Percentiles rank a stretch among this genome's conserved stretches.
Conservation (phyloP, 306 rosid species). For the Lathyrus sativus region DNA sequence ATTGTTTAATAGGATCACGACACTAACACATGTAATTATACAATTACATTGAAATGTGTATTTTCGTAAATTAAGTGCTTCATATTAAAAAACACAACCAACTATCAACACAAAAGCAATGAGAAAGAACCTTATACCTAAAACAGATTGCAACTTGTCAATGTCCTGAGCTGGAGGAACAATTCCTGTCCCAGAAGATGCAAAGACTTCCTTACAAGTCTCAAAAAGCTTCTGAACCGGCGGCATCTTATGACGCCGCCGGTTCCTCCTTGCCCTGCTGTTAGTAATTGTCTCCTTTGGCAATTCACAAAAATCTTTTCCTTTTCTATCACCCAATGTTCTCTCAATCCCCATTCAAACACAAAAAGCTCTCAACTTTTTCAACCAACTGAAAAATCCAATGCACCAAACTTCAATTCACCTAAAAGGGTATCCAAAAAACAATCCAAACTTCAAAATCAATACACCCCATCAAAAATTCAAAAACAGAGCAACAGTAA, state of each 20-base stretch:
- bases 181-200: conserved; percentile 49
- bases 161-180: conserved; percentile 68
- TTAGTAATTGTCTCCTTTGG: conserved; percentile 61
- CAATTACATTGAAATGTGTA: too few species aligned
- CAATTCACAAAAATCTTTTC: conserved; percentile 56
- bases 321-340: conserved; percentile 60
- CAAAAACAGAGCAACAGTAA: neutral
- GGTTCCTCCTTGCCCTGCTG: conserved; percentile 59
- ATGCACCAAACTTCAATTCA: neutral
- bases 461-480: neutral
- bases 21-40: too few species aligned
- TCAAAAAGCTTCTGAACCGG: conserved; percentile 75
- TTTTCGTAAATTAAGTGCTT: neutral
- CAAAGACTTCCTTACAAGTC: conserved; percentile 77
- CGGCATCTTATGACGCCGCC: conserved; percentile 72
- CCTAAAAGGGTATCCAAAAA: conserved; percentile 30
- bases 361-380: conserved; percentile 27
- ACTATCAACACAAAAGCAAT: neutral
- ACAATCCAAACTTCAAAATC: conserved; percentile 19
- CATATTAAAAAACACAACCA: neutral
- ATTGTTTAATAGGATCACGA: too few species aligned
- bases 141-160: conserved; percentile 60
- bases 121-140: conserved; percentile 52
- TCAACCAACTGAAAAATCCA: conserved; percentile 24
- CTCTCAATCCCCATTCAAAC: conserved; percentile 87